Conservation (phyloP, 2,329 filamentous ascomycete genomes). For the Botrytis fragariae region DNA sequence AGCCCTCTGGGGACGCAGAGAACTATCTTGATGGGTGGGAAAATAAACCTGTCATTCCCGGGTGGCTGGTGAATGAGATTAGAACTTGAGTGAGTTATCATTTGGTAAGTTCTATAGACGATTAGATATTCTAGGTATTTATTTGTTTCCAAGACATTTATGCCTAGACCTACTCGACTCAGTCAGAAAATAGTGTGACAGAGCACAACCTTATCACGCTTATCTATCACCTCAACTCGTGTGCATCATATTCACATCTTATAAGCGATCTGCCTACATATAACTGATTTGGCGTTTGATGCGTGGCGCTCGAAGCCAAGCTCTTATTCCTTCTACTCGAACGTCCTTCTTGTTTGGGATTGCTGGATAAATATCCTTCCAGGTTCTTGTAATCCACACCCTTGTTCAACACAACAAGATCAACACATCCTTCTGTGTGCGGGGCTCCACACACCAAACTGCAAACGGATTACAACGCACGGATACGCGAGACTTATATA, state of each 20-base stretch:
- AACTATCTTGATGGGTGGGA: conserved; percentile 62
- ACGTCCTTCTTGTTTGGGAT: background rate
- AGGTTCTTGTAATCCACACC: background rate
- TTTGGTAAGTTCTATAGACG: background rate
- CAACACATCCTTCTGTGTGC: background rate
- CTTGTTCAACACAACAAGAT: background rate
- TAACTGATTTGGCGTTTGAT: background rate
- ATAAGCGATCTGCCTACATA: background rate
- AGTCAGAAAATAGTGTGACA: background rate
- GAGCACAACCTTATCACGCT: background rate
- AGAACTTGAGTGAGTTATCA: background rate
- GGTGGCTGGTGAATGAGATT: conserved; percentile 52
- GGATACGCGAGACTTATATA: background rate
- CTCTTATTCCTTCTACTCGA: background rate
- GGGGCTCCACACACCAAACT: conserved; percentile 14
- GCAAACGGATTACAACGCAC: background rate
- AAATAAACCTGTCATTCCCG: conserved; percentile 54
- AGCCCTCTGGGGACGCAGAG: conserved; percentile 54
- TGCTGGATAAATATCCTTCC: conserved; percentile 10
- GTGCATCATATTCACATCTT: background rate
- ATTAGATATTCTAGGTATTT: background rate
- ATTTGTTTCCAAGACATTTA: background rate
- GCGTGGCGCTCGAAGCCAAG: background rate
- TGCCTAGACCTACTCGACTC: background rate
- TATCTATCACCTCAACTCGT: background rate